phyloP scores from a whole-genome alignment of 73 alveolate genomes.

The Diophrys sp. region DNA sequence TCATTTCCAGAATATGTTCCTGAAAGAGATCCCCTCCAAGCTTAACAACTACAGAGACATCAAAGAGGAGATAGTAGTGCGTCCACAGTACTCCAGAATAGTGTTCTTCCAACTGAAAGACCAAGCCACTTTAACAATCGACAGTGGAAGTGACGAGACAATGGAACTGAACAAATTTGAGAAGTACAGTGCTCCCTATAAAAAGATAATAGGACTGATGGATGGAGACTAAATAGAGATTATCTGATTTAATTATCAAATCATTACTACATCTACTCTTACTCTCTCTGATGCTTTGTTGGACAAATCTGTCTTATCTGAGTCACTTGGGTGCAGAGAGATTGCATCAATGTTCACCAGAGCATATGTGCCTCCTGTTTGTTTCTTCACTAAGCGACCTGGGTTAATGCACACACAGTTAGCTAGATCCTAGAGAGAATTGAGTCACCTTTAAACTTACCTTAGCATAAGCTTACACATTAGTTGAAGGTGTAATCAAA shows the following conservation, averaged over 20 bases:
- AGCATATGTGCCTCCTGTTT: conserved; percentile 29
- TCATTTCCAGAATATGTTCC: neutral
- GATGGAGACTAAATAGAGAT: neutral
- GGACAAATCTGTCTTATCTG: neutral
- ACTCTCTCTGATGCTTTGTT: conserved; percentile 3
- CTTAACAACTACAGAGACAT: neutral
- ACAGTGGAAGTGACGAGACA: neutral
- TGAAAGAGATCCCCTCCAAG: neutral
- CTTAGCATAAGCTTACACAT: conserved; percentile 26
- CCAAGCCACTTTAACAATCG: neutral
- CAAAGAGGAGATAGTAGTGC: neutral
- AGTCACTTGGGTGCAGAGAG: neutral
- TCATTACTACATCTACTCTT: neutral
- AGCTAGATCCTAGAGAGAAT: conserved; percentile 14
- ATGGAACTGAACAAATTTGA: neutral
- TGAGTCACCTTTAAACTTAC: neutral
- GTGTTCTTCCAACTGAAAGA: neutral
- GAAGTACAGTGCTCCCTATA: neutral
- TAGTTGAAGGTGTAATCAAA: conserved; percentile 27
- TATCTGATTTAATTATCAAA: neutral
- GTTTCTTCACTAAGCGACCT: conserved; percentile 25
- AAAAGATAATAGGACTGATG: no score
- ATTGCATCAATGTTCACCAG: conserved; percentile 24
- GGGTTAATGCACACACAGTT: conserved; percentile 45
- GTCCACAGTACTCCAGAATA: neutral